Conservation (phyloP, 345 rosid species). For the Ceriops zippeliana region DNA sequence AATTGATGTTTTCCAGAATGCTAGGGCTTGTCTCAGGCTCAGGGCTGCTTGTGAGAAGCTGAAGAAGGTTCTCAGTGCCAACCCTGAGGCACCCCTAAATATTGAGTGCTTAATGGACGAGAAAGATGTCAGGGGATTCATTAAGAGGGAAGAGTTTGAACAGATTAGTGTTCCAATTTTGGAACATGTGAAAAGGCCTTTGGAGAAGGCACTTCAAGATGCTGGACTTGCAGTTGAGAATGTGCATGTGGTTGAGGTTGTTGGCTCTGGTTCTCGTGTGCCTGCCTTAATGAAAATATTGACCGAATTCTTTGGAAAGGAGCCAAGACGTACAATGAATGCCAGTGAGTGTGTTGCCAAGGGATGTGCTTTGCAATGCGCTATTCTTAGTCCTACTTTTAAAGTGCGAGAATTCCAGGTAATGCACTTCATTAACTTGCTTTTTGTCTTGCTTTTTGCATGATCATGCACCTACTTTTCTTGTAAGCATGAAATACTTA, state of each 20-base stretch:
- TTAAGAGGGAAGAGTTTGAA: constrained; percentile 67
- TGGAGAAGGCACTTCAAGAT: constrained; percentile 54
- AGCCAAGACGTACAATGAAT: constrained; percentile 61
- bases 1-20: constrained; percentile 55
- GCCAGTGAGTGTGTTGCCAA: constrained; percentile 70
- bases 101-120: constrained; percentile 71
- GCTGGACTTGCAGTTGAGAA: constrained; percentile 48
- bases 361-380: constrained; percentile 74
- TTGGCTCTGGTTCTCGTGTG: constrained; percentile 65
- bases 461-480: not conserved
- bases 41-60: constrained; percentile 62
- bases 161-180: constrained; percentile 14
- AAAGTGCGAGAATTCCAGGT: constrained; percentile 95
- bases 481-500: not conserved
- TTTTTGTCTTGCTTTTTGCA: not conserved
- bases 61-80: constrained; percentile 71
- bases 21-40: constrained; percentile 52
- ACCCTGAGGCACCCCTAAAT: constrained; percentile 58
- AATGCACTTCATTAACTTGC: not conserved
- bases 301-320: constrained; percentile 42
- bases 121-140: constrained; percentile 61
- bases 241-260: constrained; percentile 61
- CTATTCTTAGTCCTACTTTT: constrained; percentile 76
- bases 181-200: constrained; percentile 49
- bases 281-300: constrained; percentile 53